Conservation (phyloP, 2,329 filamentous ascomycete genomes). For the Raffaelea albimanens region DNA sequence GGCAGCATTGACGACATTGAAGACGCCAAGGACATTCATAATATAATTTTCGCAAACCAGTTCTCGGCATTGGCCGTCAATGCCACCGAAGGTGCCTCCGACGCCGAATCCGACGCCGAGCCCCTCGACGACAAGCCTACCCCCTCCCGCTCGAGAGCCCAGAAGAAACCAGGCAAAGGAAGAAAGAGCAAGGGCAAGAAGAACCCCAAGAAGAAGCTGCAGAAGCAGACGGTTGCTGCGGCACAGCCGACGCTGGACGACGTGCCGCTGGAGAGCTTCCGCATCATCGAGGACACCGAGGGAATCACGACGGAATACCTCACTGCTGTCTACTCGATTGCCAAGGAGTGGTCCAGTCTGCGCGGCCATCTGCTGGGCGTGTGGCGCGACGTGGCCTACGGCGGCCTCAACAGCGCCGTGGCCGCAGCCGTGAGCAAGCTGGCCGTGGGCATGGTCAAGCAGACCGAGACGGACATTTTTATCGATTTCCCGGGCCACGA, state of each 20-base stretch:
- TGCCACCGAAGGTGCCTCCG: too few species aligned
- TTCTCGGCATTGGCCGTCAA: too few species aligned
- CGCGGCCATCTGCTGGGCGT: constrained; percentile 27
- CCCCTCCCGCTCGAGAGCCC: too few species aligned
- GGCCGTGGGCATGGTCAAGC: constrained; percentile 30
- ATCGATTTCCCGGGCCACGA: constrained; percentile 35
- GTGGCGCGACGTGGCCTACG: constrained; percentile 35
- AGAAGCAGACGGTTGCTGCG: constrained; percentile 7
- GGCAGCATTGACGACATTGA: too few species aligned
- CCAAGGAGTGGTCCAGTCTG: constrained; percentile 25
- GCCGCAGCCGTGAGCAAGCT: constrained; percentile 31
- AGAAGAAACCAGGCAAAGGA: neutral
- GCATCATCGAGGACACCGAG: constrained; percentile 17
- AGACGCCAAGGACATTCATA: too few species aligned
- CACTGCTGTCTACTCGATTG: constrained; percentile 26
- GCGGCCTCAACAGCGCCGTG: constrained; percentile 33
- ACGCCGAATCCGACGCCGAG: too few species aligned
- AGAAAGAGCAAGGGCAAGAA: constrained; percentile 11
- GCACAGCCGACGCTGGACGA: constrained; percentile 21
- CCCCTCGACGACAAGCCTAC: too few species aligned
- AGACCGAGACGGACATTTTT: constrained; percentile 27
- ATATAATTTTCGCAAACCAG: too few species aligned
- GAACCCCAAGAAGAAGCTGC: constrained; percentile 17
- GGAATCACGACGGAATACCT: constrained; percentile 30
- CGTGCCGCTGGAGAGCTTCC: constrained; percentile 29